Evolutionary conservation across 371 early-diverging fungal species (phyloP).

Genomic region (Apophysomyces elegans): DNA sequence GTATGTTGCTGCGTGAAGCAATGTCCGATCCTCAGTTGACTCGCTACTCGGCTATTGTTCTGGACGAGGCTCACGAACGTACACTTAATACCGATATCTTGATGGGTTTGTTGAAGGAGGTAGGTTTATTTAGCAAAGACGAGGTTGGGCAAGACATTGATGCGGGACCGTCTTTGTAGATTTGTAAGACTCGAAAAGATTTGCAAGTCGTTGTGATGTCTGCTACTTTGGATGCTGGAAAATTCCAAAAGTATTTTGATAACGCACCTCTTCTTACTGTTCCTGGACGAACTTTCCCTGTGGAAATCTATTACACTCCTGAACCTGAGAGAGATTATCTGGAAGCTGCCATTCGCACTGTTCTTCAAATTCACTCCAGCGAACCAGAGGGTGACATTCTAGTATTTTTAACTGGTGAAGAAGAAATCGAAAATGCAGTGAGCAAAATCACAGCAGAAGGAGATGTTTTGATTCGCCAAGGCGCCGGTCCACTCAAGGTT

Average conservation of each 20-base stretch:
- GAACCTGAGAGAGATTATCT: constrained; percentile 89
- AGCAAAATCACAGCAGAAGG: constrained; percentile 70
- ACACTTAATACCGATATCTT: constrained; percentile 95
- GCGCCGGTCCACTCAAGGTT: constrained; percentile 76
- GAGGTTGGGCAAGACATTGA: not conserved
- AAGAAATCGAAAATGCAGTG: constrained; percentile 92
- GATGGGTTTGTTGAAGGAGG: constrained; percentile 93
- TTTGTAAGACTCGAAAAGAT: constrained; percentile 65
- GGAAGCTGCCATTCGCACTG: constrained; percentile 84
- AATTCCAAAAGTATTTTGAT: constrained; percentile 87
- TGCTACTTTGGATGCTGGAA: constrained; percentile 90
- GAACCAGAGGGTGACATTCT: constrained; percentile 91
- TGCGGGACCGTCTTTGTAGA: constrained; percentile 14
- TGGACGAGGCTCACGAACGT: constrained; percentile 99
- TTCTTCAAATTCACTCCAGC: constrained; percentile 82
- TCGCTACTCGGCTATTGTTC: constrained; percentile 90
- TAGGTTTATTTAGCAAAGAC: constrained; percentile 17
- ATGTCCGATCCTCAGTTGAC: constrained; percentile 90
- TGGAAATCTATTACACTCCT: constrained; percentile 89
- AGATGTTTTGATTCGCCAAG: constrained; percentile 60
- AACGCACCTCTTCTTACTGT: constrained; percentile 74
- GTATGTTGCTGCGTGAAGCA: constrained; percentile 97
- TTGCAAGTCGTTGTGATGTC: constrained; percentile 90
- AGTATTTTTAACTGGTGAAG: constrained; percentile 92
- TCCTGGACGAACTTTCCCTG: constrained; percentile 91